Evolutionary conservation across 2,329 filamentous ascomycete genomes (phyloP).

Genomic region (Botryotinia globosa): DNA sequence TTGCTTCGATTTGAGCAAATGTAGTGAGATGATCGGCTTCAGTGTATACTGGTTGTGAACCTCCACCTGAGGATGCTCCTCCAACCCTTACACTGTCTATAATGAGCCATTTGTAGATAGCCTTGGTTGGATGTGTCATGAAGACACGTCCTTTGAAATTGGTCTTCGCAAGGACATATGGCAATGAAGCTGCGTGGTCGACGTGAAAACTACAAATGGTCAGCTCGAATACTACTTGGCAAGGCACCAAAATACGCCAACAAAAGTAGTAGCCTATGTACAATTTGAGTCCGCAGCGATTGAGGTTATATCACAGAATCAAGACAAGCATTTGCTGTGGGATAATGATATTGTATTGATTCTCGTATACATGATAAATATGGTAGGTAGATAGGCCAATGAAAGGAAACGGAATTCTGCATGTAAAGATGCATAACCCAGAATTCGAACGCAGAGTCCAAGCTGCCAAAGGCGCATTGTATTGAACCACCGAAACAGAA

Average conservation of each 20-base stretch:
- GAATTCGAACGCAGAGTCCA: background rate
- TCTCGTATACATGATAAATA: constrained; percentile 40
- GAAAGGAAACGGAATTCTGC: constrained; percentile 10
- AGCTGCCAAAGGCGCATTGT: constrained; percentile 6
- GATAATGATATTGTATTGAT: constrained; percentile 46
- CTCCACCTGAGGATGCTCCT: constrained; percentile 55
- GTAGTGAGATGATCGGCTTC: constrained; percentile 94
- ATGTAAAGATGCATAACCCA: background rate
- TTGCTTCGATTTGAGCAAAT: constrained; percentile 91
- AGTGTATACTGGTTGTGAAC: constrained; percentile 79
- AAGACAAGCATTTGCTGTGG: constrained; percentile 37
- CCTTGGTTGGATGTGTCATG: constrained; percentile 99
- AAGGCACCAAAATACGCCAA: constrained; percentile 10
- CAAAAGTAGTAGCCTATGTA: constrained; percentile 33
- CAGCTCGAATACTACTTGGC: constrained; percentile 2
- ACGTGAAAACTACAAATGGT: constrained; percentile 76
- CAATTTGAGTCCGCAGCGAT: constrained; percentile 28
- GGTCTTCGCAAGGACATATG: constrained; percentile 95
- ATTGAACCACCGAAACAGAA: constrained; percentile 5
- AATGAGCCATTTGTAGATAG: constrained; percentile 99
- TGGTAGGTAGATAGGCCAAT: constrained; percentile 22
- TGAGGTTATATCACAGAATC: constrained; percentile 37
- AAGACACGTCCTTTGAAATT: constrained; percentile 96
- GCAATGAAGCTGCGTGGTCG: constrained; percentile 97
- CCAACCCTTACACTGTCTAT: constrained; percentile 93